These are phyloP conservation scores for Proliferodiscus dingleyae DNA, from an alignment of 2,329 filamentous ascomycete species.

Conservation along the genomic window DNA sequence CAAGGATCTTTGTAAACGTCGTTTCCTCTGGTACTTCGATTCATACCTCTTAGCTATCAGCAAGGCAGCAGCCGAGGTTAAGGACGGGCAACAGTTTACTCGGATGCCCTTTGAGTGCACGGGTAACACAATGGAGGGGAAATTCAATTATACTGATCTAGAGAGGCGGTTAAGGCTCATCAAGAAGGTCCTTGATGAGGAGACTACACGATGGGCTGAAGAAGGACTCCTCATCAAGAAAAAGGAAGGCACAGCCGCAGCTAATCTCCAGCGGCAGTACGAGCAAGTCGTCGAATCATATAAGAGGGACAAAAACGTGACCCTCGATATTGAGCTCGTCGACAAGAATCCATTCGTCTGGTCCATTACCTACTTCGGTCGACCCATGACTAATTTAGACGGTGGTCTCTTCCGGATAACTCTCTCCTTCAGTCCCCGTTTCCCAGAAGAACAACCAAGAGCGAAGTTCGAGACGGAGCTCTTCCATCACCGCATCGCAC, in stretches of 20 bases:
- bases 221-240: constrained; percentile 60
- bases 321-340: constrained; percentile 71
- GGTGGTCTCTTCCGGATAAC: constrained; percentile 83
- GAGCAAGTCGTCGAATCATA: constrained; percentile 75
- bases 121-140: constrained; percentile 79
- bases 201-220: constrained; percentile 65
- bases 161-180: constrained; percentile 64
- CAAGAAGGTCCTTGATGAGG: constrained; percentile 64
- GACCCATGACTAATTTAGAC: constrained; percentile 88
- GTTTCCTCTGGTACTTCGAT: constrained; percentile 95
- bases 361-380: constrained; percentile 83
- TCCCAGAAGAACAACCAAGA: constrained; percentile 84
- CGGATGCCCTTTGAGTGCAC: constrained; percentile 81
- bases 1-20: constrained; percentile 81
- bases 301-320: constrained; percentile 62
- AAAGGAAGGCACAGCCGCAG: constrained; percentile 70
- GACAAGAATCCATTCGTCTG: constrained; percentile 86
- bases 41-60: constrained; percentile 72
- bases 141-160: constrained; percentile 75
- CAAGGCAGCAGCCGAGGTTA: constrained; percentile 58
- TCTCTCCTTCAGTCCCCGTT: constrained; percentile 74
- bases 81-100: constrained; percentile 60
- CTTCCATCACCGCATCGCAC: constrained; percentile 83
- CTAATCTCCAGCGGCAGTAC: constrained; percentile 77
- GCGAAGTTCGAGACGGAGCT: constrained; percentile 75